phyloP scores from a whole-genome alignment of 345 rosid genomes.

The Boechera retrofracta region DNA sequence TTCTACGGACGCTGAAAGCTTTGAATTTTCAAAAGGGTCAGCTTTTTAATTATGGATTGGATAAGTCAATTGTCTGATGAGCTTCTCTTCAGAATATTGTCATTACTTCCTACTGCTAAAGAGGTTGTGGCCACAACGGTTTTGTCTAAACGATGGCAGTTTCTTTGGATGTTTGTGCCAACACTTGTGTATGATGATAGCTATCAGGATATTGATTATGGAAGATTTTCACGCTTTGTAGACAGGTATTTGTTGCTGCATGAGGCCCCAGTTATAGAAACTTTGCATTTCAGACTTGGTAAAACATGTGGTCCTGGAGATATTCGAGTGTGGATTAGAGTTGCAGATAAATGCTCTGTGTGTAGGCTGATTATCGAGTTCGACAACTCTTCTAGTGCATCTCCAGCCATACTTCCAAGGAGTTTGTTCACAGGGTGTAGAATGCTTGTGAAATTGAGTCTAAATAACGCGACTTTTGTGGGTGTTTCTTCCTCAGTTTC shows the following conservation, averaged over 20 bases:
- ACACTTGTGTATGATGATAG: background rate
- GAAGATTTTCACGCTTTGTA: background rate
- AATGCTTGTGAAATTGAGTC: conserved; percentile 10
- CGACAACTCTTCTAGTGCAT: no score
- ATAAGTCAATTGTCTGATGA: conserved; percentile 11
- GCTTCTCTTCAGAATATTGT: background rate
- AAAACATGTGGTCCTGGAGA: background rate
- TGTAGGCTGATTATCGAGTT: background rate
- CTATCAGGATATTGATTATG: background rate
- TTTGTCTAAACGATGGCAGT: background rate
- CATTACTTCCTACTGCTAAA: background rate
- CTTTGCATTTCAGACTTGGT: conserved; percentile 12
- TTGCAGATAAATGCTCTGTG: background rate
- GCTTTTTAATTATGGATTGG: background rate
- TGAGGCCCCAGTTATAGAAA: background rate
- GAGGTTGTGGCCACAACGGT: conserved; percentile 17
- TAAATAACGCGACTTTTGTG: background rate
- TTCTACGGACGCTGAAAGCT: no score
- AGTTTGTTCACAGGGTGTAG: background rate
- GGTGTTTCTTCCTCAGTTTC: background rate
- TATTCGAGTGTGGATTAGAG: background rate
- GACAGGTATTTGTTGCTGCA: background rate
- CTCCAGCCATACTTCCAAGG: background rate
- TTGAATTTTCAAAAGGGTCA: no score
- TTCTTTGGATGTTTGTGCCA: conserved; percentile 25